Percentiles rank a stretch among this genome's conserved stretches.
phyloP scores from a whole-genome alignment of 2,329 filamentous ascomycete genomes.

The Plenodomus tracheiphilus region DNA sequence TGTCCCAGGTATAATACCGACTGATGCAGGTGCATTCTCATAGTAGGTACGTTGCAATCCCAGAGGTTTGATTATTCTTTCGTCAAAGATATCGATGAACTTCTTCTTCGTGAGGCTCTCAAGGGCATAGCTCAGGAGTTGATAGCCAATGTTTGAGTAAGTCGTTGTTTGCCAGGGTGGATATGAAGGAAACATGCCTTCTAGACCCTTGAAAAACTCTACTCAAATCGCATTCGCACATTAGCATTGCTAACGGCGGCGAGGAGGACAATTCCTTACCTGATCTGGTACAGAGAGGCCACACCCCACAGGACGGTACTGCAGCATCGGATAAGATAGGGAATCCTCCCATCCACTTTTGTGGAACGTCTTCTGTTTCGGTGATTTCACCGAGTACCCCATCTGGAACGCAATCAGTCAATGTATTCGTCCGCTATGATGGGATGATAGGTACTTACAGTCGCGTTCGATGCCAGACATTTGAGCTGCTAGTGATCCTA shows the following conservation, averaged over 20 bases:
- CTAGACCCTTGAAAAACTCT: slow-evolving; percentile 44
- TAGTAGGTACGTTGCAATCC: slow-evolving; percentile 45
- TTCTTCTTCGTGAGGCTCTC: slow-evolving; percentile 46
- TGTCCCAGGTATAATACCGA: slow-evolving; percentile 44
- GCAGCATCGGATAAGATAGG: slow-evolving; percentile 16
- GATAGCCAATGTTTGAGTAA: slow-evolving; percentile 45
- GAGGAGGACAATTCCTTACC: slow-evolving; percentile 2
- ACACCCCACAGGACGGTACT: slow-evolving; percentile 25
- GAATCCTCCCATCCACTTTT: slow-evolving; percentile 17
- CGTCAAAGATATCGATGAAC: slow-evolving; percentile 41
- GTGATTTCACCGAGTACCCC: slow-evolving; percentile 26
- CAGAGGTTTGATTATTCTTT: slow-evolving; percentile 46
- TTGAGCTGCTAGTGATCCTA: slow-evolving; percentile 39
- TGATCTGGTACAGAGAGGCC: slow-evolving; percentile 25
- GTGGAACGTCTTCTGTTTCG: slow-evolving; percentile 21
- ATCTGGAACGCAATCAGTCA: slow-evolving; percentile 45
- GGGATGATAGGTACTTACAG: slow-evolving; percentile 21
- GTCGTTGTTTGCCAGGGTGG: slow-evolving; percentile 36
- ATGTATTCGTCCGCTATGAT: slow-evolving; percentile 15
- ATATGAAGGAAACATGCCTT: slow-evolving; percentile 37
- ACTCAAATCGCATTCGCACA: not conserved
- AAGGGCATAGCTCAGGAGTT: slow-evolving; percentile 43
- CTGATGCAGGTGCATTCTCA: slow-evolving; percentile 25
- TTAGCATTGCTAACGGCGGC: not conserved
- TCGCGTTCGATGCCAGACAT: slow-evolving; percentile 39